phyloP scores from a whole-genome alignment of 306 rosid species.

The Carpinus fangiana region DNA sequence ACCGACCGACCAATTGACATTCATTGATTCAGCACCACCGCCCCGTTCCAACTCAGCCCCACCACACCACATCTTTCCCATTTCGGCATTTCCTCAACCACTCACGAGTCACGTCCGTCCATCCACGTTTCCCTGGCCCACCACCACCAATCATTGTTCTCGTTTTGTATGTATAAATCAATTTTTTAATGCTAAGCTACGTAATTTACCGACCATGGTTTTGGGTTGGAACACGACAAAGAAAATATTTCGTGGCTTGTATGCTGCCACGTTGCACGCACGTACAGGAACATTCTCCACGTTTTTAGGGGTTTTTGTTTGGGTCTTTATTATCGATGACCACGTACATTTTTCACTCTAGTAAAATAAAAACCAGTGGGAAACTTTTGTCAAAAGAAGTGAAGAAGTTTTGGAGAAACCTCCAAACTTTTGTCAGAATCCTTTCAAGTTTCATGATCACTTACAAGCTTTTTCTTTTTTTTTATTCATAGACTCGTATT shows the following conservation, averaged over 20 bases:
- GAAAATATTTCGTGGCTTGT: not conserved
- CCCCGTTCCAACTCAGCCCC: constrained; percentile 25
- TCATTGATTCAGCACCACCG: constrained; percentile 7
- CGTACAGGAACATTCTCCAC: not conserved
- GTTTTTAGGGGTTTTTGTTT: too few species aligned
- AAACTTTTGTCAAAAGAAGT: too few species aligned
- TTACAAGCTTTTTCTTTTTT: too few species aligned
- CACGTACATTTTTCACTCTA: too few species aligned
- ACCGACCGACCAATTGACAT: constrained; percentile 35
- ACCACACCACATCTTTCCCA: not conserved
- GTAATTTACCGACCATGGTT: not conserved
- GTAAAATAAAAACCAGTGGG: too few species aligned
- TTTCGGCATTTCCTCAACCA: constrained; percentile 28
- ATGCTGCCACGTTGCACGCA: not conserved
- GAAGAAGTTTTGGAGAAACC: too few species aligned
- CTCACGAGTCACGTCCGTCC: constrained; percentile 15
- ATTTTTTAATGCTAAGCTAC: too few species aligned
- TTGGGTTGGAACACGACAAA: not conserved
- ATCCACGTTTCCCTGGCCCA: constrained; percentile 21
- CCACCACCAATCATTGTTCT: not conserved
- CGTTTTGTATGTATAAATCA: not conserved
- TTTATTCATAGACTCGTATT: too few species aligned
- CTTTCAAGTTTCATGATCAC: too few species aligned
- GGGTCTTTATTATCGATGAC: not conserved
- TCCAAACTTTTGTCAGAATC: too few species aligned